phyloP scores from a whole-genome alignment of 2,329 filamentous ascomycete genomes.

The Ophiostoma ulmi region DNA sequence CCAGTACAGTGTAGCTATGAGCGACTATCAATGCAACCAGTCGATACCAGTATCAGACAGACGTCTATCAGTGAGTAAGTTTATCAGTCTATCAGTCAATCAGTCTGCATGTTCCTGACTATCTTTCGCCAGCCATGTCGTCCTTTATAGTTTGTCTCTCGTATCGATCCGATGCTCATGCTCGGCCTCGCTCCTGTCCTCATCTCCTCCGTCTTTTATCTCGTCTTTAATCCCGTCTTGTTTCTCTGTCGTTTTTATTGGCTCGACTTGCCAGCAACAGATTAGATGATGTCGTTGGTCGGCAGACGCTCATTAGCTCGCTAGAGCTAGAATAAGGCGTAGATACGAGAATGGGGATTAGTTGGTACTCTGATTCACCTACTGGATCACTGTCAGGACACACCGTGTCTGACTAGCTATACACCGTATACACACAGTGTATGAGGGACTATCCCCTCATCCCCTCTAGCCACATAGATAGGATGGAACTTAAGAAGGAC shows the following conservation, averaged over 20 bases:
- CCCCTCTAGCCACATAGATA: too few relatives aligned
- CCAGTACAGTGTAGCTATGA: neutral
- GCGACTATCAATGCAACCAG: neutral
- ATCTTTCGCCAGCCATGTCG: neutral
- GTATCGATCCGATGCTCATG: neutral
- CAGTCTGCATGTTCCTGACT: neutral
- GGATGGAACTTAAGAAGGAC: too few relatives aligned
- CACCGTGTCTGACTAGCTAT: too few relatives aligned
- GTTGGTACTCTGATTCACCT: too few relatives aligned
- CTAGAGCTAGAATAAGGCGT: neutral
- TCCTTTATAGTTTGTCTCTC: too few relatives aligned
- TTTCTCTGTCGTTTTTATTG: neutral
- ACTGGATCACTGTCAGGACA: too few relatives aligned
- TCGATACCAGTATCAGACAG: neutral
- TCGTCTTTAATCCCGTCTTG: neutral
- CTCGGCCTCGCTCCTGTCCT: neutral
- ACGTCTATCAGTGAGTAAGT: neutral
- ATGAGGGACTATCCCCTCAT: too few relatives aligned
- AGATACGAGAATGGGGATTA: neutral
- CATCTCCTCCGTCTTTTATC: neutral
- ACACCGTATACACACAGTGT: too few relatives aligned
- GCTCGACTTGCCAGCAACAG: neutral
- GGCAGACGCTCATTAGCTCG: neutral
- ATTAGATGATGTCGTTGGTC: neutral
- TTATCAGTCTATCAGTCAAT: neutral